phyloP scores from a whole-genome alignment of 768 basidiomycete species.

The Amanita rubescens region DNA sequence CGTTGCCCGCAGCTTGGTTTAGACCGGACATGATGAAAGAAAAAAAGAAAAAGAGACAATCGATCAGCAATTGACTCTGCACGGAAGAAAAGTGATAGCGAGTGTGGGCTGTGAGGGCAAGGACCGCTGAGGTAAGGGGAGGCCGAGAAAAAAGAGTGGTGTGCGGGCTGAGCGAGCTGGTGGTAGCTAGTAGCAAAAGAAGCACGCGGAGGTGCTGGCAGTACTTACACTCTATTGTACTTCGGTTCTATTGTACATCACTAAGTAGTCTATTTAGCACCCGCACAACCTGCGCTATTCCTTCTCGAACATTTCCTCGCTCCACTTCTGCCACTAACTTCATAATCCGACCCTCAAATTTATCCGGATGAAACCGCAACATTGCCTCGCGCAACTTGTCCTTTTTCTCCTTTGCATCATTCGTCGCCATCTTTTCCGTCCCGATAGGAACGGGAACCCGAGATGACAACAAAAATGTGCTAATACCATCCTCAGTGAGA shows the following conservation, averaged over 20 bases:
- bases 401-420: constrained; percentile 36
- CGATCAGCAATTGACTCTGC: neutral
- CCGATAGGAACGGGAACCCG: neutral
- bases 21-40: constrained; percentile 26
- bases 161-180: no score
- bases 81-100: neutral
- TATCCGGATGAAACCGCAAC: constrained; percentile 75
- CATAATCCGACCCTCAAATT: constrained; percentile 73
- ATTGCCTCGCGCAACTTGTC: constrained; percentile 62
- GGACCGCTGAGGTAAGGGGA: neutral
- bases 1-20: constrained; percentile 27
- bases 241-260: constrained; percentile 8
- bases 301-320: constrained; percentile 44
- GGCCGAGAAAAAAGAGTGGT: neutral
- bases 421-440: constrained; percentile 14
- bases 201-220: no score
- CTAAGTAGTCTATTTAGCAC: constrained; percentile 48
- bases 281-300: constrained; percentile 56
- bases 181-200: neutral
- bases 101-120: neutral
- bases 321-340: constrained; percentile 39
- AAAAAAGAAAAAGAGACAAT: constrained; percentile 1
- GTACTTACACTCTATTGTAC: neutral
- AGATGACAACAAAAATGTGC: constrained; percentile 46
- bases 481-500: constrained; percentile 47